Evolutionary conservation across 2,329 filamentous ascomycete genomes (phyloP), one percentile per base, ranked within the genome.

Genomic region (Neofusicoccum umdonicola): DNA sequence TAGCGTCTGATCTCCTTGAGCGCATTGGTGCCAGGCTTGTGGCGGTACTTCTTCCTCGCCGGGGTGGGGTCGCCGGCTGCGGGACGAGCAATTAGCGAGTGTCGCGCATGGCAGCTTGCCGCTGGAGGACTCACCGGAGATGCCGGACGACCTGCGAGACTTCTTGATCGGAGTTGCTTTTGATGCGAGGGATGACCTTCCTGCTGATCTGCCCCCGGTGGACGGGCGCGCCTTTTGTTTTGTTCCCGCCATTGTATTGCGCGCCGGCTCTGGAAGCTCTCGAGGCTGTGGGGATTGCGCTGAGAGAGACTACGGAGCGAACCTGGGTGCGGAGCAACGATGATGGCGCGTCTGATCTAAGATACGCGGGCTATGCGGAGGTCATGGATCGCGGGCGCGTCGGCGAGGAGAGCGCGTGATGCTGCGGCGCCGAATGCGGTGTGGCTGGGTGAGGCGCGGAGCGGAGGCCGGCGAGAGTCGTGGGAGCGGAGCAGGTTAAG

Each of bases 1-100:
- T 98, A 98, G 78, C 91, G 90, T 86, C 94, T 90, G 76, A 99
- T 99, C 85, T 99, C 95, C 87, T 93, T 92, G 76, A 98, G 90
- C 87, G 94, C 94, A 83, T 97, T 91, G 78, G 95, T 96, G 87
- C 87, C 87, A 71, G 77, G 77, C 72, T 79, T 82, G 70, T 82
- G 83, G 41, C 81, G 73, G 51, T 71, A 71, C 65, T 73, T 74
- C n/a, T 71, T 71, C 42, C 71, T 71, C 31, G 70, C 64, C 3
- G 74, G 74, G 71, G 13, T 67, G 13, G 67, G 67, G 34, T 68
- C 69, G 71, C 77, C 66, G 69, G 72, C 42, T 76, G 68, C 58
- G 15, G 31, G 45, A 39, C 27, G 17, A n/a, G 13, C 35, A 17
- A 9, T 56, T 12, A 41, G 45, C 42, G 7, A 17, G 3, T 34